Percentiles rank a stretch among this genome's conserved stretches.
phyloP scores from a whole-genome alignment of 345 rosid genomes.

The Raphanus sativus region DNA sequence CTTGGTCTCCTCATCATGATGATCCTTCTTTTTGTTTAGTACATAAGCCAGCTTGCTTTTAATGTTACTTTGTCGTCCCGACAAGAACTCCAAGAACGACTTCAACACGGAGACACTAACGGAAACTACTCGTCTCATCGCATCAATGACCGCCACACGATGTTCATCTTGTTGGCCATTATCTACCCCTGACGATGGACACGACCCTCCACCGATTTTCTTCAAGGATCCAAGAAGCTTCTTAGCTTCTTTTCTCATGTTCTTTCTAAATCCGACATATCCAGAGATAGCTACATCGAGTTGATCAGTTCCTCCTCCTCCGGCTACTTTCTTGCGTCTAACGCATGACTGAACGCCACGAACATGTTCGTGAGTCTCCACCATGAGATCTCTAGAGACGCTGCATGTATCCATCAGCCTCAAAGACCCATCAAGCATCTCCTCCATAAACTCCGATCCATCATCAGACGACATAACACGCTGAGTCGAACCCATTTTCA shows the following conservation, averaged over 20 bases:
- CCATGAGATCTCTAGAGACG: constrained; percentile 51
- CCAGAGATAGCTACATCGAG: constrained; percentile 24
- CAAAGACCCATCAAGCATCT: constrained; percentile 59
- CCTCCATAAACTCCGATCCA: constrained; percentile 43
- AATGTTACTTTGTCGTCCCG: constrained; percentile 38
- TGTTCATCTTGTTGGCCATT: constrained; percentile 36
- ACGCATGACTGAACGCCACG: constrained; percentile 58
- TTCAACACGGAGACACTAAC: constrained; percentile 43
- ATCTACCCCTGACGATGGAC: not conserved
- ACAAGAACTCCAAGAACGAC: constrained; percentile 50
- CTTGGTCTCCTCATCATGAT: constrained; percentile 27
- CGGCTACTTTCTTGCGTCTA: constrained; percentile 53
- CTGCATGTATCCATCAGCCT: constrained; percentile 62
- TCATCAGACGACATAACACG: constrained; percentile 43
- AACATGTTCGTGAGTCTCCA: constrained; percentile 48
- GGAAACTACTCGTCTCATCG: constrained; percentile 43
- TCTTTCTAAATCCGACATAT: constrained; percentile 50
- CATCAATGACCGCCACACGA: constrained; percentile 43
- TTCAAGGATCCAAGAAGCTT: constrained; percentile 48
- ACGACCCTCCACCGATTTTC: constrained; percentile 45
- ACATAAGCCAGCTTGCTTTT: constrained; percentile 48
- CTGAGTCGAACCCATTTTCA: constrained; percentile 55
- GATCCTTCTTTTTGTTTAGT: constrained; percentile 48
- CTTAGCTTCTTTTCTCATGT: constrained; percentile 56
- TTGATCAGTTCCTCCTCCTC: constrained; percentile 9